These are phyloP conservation scores for Diplocarpon rosae DNA, from an alignment of 2,329 filamentous ascomycete species.

Conservation along the genomic window DNA sequence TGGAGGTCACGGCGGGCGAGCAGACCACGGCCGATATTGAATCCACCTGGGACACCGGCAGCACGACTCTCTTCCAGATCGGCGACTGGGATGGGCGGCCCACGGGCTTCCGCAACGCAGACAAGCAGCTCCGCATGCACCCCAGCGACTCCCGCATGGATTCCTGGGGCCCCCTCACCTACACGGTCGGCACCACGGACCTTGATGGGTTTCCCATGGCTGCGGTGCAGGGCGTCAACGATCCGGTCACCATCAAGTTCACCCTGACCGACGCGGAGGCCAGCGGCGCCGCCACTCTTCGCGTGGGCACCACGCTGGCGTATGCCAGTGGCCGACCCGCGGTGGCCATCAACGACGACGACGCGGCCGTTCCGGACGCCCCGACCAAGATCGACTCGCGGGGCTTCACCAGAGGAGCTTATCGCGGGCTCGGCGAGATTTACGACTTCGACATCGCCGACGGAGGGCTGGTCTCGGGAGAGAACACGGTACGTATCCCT, in stretches of 20 bases:
- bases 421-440: conserved; percentile 51
- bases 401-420: conserved; percentile 54
- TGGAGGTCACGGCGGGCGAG: conserved; percentile 39
- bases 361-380: conserved; percentile 36
- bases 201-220: conserved; percentile 53
- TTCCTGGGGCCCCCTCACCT: conserved; percentile 48
- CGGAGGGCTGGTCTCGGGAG: conserved; percentile 46
- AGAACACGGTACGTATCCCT: conserved; percentile 38
- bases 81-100: conserved; percentile 56
- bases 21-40: conserved; percentile 40
- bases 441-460: conserved; percentile 51
- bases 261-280: conserved; percentile 37
- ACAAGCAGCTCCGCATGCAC: conserved; percentile 57
- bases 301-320: conserved; percentile 53
- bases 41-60: conserved; percentile 33
- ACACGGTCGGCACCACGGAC: conserved; percentile 46
- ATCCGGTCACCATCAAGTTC: conserved; percentile 49
- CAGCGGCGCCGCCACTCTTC: conserved; percentile 43
- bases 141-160: conserved; percentile 54
- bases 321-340: conserved; percentile 49
- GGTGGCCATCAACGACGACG: conserved; percentile 45
- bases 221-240: conserved; percentile 49
- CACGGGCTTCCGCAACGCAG: conserved; percentile 54
- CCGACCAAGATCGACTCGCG: conserved; percentile 54
- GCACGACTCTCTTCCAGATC: conserved; percentile 49